Evolutionary conservation across 2,329 filamentous ascomycete species (phyloP), one percentile per base, ranked within the genome.

Genomic region (Claviceps arundinis): DNA sequence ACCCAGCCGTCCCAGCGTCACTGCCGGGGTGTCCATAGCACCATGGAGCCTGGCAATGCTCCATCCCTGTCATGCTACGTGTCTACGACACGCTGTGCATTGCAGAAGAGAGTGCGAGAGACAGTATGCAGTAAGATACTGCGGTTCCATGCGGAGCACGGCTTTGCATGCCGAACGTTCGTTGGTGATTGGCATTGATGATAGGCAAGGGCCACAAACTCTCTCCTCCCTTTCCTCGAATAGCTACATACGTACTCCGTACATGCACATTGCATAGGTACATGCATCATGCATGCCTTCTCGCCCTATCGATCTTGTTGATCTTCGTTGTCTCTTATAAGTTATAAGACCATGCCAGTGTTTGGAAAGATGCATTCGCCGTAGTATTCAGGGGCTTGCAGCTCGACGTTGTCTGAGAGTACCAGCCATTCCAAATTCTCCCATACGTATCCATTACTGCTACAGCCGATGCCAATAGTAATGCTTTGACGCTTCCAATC

Each of bases 1-100:
- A 56, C 48, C 53, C 57, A 56, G 54, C 55, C 55, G 54, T 50
- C 46, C 26, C 37, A 52, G 51, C 55, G 53, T 52, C 50, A 54
- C 50, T 52, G 47, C 55, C 50, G 51, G 55, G 56, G 52, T 51
- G 53, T 51, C 48, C 44, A 50, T 55, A 57, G 54, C 50, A 54
- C 55, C 51, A 49, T 48, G 52, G 51, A 56, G 54, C 55, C 52
- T 58, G 55, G 53, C 56, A 45, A 55, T 54, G 45, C 49, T 51
- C 46, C 41, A 51, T 55, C 56, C 57, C 54, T 58, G 56, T 52
- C 51, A 41, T 54, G 41, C 50, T 50, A 54, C 47, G 46, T 37
- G 42, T 42, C 41, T 43, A 43, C 37, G 37, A 52, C 37, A 53
- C 49, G 40, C 46, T 43, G 46, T 54, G 49, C 30, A 48, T 51